Percentiles rank a stretch among this genome's conserved stretches.
phyloP scores from a whole-genome alignment of 139 green algal genomes.

The Coelastrella sp. region DNA sequence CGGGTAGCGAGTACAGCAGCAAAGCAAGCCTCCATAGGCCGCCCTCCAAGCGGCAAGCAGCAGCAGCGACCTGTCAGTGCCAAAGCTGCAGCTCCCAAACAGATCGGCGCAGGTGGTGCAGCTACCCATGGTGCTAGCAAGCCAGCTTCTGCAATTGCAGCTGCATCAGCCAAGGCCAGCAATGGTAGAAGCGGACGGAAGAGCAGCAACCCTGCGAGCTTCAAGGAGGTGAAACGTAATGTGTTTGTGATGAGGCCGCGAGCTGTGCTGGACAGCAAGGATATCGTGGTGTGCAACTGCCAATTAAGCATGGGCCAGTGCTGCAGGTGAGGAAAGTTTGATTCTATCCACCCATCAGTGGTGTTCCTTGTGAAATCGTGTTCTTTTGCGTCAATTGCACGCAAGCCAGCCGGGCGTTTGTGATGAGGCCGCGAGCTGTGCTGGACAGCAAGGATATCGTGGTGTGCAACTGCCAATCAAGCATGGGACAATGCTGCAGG shows the following conservation, averaged over 20 bases:
- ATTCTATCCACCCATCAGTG: no score
- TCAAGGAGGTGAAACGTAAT: constrained; percentile 25
- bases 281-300: constrained; percentile 29
- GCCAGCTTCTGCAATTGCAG: not conserved
- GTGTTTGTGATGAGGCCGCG: constrained; percentile 16
- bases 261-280: not conserved
- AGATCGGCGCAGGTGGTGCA: not conserved
- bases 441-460: constrained; percentile 7
- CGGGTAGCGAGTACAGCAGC: no score
- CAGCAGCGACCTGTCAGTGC: not conserved
- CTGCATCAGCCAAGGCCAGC: not conserved
- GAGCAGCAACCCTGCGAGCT: constrained; percentile 1
- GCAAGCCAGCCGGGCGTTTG: not conserved
- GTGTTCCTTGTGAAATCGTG: no score
- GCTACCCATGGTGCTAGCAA: not conserved
- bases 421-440: not conserved
- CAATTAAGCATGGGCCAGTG: not conserved
- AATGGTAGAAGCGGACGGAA: not conserved
- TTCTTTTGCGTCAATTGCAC: no score
- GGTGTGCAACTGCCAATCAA: constrained; percentile 14
- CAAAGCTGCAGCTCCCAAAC: not conserved
- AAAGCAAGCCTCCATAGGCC: no score
- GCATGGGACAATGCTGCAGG: constrained; percentile 19
- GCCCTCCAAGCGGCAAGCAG: not conserved
- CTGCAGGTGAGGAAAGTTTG: not conserved